These are phyloP conservation scores for Physcomitrellopsis africana DNA, from an alignment of 225 moss, liverwort and hornwort genomes.

Conservation along the genomic window DNA sequence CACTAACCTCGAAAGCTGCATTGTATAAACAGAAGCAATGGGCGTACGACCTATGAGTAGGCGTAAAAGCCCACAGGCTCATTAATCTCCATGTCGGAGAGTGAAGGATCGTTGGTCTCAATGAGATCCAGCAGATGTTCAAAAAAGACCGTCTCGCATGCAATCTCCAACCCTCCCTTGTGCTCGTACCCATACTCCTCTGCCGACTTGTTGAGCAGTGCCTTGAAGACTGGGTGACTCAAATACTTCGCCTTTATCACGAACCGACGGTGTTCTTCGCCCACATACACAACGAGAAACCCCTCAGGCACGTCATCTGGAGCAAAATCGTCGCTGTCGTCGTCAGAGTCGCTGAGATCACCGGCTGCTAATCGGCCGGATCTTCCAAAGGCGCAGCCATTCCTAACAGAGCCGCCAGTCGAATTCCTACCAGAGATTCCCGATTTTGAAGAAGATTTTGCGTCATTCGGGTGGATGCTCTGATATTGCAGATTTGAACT, in stretches of 20 bases:
- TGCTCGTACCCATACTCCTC: conserved; percentile 70
- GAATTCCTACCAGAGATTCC: conserved; percentile 34
- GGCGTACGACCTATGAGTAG: conserved; percentile 23
- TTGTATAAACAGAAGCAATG: conserved; percentile 6
- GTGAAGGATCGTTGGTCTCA: conserved; percentile 51
- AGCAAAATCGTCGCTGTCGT: conserved; percentile 48
- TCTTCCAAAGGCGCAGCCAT: conserved; percentile 48
- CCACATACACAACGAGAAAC: conserved; percentile 57
- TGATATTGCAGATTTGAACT: conserved; percentile 48
- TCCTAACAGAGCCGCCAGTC: conserved; percentile 34
- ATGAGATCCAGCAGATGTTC: conserved; percentile 51
- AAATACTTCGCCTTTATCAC: conserved; percentile 53
- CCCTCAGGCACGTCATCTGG: conserved; percentile 59
- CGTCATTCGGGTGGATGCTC: conserved; percentile 33
- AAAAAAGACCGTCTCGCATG: conserved; percentile 56
- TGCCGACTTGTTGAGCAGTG: conserved; percentile 61
- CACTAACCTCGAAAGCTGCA: background rate
- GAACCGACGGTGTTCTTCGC: conserved; percentile 53
- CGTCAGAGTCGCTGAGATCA: conserved; percentile 34
- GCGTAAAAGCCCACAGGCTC: conserved; percentile 48
- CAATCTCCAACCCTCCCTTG: conserved; percentile 64
- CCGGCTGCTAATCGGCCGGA: conserved; percentile 37
- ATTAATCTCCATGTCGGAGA: conserved; percentile 46
- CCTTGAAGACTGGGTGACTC: conserved; percentile 49
- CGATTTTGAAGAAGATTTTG: conserved; percentile 1